Evolutionary conservation across 768 basidiomycete genomes (phyloP).

Genomic region (Mycena belliarum): DNA sequence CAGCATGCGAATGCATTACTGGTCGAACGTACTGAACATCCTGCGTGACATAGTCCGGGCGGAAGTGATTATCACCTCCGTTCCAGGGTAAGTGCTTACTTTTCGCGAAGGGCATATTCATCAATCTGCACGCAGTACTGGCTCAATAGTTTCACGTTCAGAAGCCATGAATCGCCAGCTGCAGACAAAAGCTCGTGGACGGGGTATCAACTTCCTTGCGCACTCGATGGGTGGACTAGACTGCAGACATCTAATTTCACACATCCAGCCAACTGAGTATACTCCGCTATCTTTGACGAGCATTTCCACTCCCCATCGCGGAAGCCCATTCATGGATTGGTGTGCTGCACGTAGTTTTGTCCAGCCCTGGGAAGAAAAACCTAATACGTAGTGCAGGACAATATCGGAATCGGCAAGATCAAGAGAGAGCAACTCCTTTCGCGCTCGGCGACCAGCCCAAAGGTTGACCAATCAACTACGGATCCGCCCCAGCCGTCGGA

Average conservation of each 20-base stretch:
- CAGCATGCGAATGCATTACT: conserved; percentile 87
- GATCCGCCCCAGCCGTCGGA: conserved; percentile 26
- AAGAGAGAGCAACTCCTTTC: conserved; percentile 40
- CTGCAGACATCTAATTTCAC: conserved; percentile 88
- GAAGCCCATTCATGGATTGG: conserved; percentile 99
- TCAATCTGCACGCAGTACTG: conserved; percentile 62
- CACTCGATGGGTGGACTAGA: conserved; percentile 99
- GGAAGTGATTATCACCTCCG: conserved; percentile 94
- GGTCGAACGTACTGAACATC: conserved; percentile 84
- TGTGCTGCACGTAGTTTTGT: conserved; percentile 59
- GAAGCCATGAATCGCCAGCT: conserved; percentile 74
- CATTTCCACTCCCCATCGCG: conserved; percentile 91
- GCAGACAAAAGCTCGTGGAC: conserved; percentile 61
- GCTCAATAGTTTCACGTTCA: conserved; percentile 82
- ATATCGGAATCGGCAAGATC: conserved; percentile 86
- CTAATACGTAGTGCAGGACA: conserved; percentile 52
- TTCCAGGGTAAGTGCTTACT: conserved; percentile 68
- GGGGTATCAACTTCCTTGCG: conserved; percentile 89
- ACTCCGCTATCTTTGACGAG: conserved; percentile 85
- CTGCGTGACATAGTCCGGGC: conserved; percentile 82
- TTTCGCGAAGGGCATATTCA: background rate
- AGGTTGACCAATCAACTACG: conserved; percentile 9
- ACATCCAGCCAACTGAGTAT: conserved; percentile 80
- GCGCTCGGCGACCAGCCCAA: conserved; percentile 7
- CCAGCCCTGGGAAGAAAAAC: background rate